Percentiles rank a stretch among this genome's conserved stretches.
phyloP scores from a whole-genome alignment of 495 filamentous ascomycete genomes.

The Aspergillus bertholletiae region DNA sequence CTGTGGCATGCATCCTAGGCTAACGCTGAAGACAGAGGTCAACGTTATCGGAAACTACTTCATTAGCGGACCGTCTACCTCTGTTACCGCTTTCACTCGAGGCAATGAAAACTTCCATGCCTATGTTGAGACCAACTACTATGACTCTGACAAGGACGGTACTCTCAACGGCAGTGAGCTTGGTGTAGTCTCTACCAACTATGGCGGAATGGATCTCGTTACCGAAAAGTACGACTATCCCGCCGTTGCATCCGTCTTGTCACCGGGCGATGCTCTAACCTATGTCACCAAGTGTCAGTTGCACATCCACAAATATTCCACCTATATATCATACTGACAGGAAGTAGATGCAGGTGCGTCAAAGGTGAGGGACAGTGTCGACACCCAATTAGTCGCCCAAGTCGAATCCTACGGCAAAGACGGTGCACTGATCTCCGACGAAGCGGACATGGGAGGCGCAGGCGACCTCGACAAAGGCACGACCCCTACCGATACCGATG shows the following conservation, averaged over 20 bases:
- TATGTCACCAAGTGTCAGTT: slow-evolving; percentile 14
- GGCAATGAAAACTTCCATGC: slow-evolving; percentile 19
- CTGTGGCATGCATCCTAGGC: neutral
- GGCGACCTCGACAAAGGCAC: slow-evolving; percentile 11
- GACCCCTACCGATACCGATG: slow-evolving; percentile 9
- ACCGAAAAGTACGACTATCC: slow-evolving; percentile 13
- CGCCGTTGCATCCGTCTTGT: slow-evolving; percentile 3
- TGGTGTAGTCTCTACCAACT: slow-evolving; percentile 5
- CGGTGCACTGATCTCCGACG: slow-evolving; percentile 14
- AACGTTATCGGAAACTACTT: slow-evolving; percentile 20
- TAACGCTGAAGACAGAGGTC: slow-evolving; percentile 1
- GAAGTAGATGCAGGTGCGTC: slow-evolving; percentile 12
- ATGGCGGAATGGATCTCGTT: slow-evolving; percentile 15
- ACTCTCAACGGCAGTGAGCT: slow-evolving; percentile 11
- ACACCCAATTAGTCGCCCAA: slow-evolving; percentile 9
- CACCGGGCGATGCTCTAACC: slow-evolving; percentile 9
- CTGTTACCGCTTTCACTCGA: slow-evolving; percentile 15
- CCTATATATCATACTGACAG: neutral
- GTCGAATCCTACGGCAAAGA: slow-evolving; percentile 11
- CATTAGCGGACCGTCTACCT: slow-evolving; percentile 16
- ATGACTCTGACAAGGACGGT: slow-evolving; percentile 16
- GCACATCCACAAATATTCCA: neutral
- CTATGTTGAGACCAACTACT: slow-evolving; percentile 18
- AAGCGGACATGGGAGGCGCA: slow-evolving; percentile 9
- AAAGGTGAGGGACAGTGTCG: slow-evolving; percentile 13